Conservation (phyloP, 176 grass and related monocot genomes). For the Otatea glauca region DNA sequence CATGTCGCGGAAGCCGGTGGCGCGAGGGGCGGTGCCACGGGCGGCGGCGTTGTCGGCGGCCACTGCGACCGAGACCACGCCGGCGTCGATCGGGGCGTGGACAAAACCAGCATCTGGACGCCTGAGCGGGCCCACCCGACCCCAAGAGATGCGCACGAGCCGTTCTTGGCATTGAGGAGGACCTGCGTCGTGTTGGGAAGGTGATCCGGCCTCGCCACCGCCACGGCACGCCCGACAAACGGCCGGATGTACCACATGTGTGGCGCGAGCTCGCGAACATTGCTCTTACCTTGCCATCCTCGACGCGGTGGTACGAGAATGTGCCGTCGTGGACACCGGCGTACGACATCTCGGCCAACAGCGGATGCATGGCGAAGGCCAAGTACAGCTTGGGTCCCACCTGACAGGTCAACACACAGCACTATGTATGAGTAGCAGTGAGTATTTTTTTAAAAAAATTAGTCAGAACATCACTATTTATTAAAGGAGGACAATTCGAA, state of each 20-base stretch:
- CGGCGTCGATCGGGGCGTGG: slow-evolving; percentile 1
- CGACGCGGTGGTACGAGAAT: slow-evolving; percentile 52
- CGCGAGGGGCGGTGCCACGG: no score
- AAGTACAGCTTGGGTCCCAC: slow-evolving; percentile 27
- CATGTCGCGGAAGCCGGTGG: background rate
- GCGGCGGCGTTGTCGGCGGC: slow-evolving; percentile 13
- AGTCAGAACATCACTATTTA: no score
- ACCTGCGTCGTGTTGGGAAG: slow-evolving; percentile 6
- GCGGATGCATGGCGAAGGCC: slow-evolving; percentile 44
- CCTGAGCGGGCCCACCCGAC: slow-evolving; percentile 21
- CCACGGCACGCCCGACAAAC: background rate
- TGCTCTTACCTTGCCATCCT: background rate
- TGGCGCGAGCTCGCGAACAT: background rate
- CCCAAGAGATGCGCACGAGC: background rate
- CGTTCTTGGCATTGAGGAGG: slow-evolving; percentile 15
- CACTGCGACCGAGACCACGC: slow-evolving; percentile 35
- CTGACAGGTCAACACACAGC: slow-evolving; percentile 21
- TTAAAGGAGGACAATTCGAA: no score
- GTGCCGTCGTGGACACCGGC: slow-evolving; percentile 15
- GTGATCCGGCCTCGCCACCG: background rate
- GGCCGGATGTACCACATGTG: slow-evolving; percentile 37
- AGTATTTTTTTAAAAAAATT: no score
- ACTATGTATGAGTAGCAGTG: background rate
- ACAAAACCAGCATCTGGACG: slow-evolving; percentile 41
- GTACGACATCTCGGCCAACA: slow-evolving; percentile 52